These are phyloP conservation scores for Akanthomyces uredinophilus DNA, from an alignment of 2,329 filamentous ascomycete genomes.

Conservation along the genomic window DNA sequence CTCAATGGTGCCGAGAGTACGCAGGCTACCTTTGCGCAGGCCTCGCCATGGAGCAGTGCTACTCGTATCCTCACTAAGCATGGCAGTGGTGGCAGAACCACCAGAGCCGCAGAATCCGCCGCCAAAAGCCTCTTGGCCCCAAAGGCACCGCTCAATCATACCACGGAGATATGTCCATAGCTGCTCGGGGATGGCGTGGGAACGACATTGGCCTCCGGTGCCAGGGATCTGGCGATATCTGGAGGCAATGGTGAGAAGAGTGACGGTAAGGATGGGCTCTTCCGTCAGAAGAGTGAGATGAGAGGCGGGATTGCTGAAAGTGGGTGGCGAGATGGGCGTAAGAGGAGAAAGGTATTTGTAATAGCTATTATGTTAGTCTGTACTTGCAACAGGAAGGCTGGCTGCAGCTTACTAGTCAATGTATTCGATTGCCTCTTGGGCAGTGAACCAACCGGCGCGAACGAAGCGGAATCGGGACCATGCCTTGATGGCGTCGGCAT, in stretches of 20 bases:
- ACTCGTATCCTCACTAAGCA: conserved; percentile 54
- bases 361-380: conserved; percentile 51
- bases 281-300: conserved; percentile 78
- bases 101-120: conserved; percentile 78
- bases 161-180: conserved; percentile 90
- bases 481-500: conserved; percentile 69
- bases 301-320: conserved; percentile 75
- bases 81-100: conserved; percentile 22
- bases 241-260: conserved; percentile 84
- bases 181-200: conserved; percentile 89
- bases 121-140: conserved; percentile 94
- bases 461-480: conserved; percentile 93
- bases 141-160: conserved; percentile 92
- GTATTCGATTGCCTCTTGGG: conserved; percentile 87
- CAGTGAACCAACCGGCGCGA: conserved; percentile 93
- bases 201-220: conserved; percentile 74
- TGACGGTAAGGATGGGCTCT: conserved; percentile 89
- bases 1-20: conserved; percentile 90
- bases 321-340: conserved; percentile 88
- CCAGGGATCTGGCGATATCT: conserved; percentile 77
- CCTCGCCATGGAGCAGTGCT: conserved; percentile 67
- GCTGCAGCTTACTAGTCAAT: conserved; percentile 69
- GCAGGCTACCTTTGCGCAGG: conserved; percentile 69
- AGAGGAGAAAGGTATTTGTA: conserved; percentile 87
- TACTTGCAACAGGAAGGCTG: not conserved